Evolutionary conservation across 2,329 filamentous ascomycete species (phyloP).

Genomic region (Penicillium sp.): DNA sequence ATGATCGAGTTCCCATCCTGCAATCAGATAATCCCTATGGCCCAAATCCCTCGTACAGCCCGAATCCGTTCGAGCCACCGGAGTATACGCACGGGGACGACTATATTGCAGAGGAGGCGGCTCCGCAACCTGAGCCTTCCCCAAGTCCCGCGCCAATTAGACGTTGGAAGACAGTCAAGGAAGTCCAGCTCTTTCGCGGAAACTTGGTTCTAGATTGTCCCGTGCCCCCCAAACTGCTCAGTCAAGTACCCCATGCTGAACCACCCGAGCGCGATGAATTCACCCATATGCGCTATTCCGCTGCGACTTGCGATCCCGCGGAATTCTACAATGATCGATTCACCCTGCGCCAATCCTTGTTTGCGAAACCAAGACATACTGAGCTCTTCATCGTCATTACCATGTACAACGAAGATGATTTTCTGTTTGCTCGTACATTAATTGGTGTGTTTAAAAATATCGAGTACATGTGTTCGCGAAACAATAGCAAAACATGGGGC

Average conservation of each 20-base stretch:
- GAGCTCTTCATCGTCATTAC: constrained; percentile 95
- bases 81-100: constrained; percentile 40
- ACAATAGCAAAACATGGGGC: constrained; percentile 94
- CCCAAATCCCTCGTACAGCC: constrained; percentile 56
- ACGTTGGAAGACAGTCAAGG: constrained; percentile 97
- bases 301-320: constrained; percentile 86
- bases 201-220: constrained; percentile 97
- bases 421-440: constrained; percentile 93
- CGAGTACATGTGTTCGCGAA: constrained; percentile 93
- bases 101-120: constrained; percentile 39
- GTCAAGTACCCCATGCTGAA: constrained; percentile 78
- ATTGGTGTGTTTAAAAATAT: constrained; percentile 98
- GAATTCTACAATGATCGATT: constrained; percentile 88
- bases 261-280: constrained; percentile 76
- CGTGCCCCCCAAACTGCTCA: constrained; percentile 81
- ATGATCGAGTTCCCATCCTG: constrained; percentile 74
- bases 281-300: constrained; percentile 80
- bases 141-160: constrained; percentile 63
- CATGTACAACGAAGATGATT: constrained; percentile 99
- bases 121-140: constrained; percentile 18
- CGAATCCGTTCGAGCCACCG: constrained; percentile 60
- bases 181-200: constrained; percentile 93
- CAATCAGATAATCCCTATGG: constrained; percentile 60
- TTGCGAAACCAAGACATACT: constrained; percentile 86
- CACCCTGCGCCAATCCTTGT: constrained; percentile 84